Evolutionary conservation across 2,329 filamentous ascomycete genomes (phyloP).

Genomic region (Didymella glomerata): DNA sequence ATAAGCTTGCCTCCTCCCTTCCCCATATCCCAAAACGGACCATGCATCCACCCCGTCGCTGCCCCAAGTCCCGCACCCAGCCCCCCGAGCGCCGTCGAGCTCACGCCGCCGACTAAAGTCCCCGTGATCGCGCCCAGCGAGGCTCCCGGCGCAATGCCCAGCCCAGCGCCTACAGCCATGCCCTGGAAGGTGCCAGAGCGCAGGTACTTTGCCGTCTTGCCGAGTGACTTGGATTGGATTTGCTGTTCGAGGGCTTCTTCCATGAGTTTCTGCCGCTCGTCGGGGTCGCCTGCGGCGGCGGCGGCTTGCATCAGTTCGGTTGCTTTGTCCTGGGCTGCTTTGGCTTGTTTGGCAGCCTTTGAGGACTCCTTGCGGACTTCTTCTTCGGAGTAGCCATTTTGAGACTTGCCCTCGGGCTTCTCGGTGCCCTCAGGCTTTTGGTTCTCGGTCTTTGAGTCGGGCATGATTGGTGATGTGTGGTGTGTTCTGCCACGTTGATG

Average conservation of each 20-base stretch:
- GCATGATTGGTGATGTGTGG: conserved; percentile 8
- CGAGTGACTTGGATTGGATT: conserved; percentile 35
- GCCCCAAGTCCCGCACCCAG: conserved; percentile 32
- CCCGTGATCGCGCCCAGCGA: conserved; percentile 33
- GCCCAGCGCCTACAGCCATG: conserved; percentile 34
- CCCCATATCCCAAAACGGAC: conserved; percentile 25
- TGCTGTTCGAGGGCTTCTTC: conserved; percentile 33
- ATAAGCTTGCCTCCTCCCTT: conserved; percentile 31
- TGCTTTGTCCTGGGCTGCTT: conserved; percentile 30
- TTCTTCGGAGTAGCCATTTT: conserved; percentile 28
- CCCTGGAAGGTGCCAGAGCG: conserved; percentile 36
- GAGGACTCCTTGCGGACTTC: conserved; percentile 32
- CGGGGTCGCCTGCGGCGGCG: conserved; percentile 27
- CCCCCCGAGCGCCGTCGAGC: conserved; percentile 31
- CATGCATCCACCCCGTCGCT: conserved; percentile 30
- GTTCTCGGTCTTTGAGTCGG: background rate
- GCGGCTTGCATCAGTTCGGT: conserved; percentile 33
- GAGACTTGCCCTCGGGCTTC: background rate
- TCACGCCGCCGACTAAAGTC: conserved; percentile 32
- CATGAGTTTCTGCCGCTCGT: conserved; percentile 33
- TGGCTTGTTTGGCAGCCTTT: conserved; percentile 30
- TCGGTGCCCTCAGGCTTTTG: background rate
- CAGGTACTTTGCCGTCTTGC: conserved; percentile 38
- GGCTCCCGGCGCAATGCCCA: conserved; percentile 33
- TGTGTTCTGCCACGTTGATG: background rate